Evolutionary conservation across 2,329 filamentous ascomycete genomes (phyloP), one percentile per base, ranked within the genome.

Genomic region (Ceratocystis huliohia): DNA sequence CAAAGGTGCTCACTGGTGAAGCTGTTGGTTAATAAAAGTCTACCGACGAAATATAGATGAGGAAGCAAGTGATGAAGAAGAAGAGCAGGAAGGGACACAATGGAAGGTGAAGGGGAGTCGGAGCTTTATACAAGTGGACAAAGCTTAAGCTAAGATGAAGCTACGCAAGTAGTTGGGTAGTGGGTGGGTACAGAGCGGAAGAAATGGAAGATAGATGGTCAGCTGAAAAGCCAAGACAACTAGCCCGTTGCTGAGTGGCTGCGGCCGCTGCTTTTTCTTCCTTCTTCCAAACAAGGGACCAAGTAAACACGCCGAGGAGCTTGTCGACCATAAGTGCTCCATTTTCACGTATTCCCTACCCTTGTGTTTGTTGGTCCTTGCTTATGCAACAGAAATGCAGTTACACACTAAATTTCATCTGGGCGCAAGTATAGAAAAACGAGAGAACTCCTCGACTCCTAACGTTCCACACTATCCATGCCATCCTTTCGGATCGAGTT

Each of bases 191-290:
- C 28, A 59, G 56, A 59, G 17, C 56, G 33, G 56, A 30, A 25
- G 28, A 33, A 59, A 25, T 59, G 28, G 56, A 37, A 59, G 56
- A 59, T 59, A 59, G 37, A 37, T 17, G 5, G 25, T 20, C 25
- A 59, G 56, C 56, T 59, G 56, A 59, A 59, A 59, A 59, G 28
- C 15, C 28, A 59, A 59, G 28, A 59, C 56, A 30, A 17, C 28
- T 59, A 59, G 22, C 30, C 56, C 56, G 56, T 15, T 13, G 56
- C 33, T 30, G 25, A 59, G 25, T 37, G 30, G 17, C 33, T 59
- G 56, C 56, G 17, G 56, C 56, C 56, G 28, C 28, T 30, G 4
- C 28, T 33, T 30, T 41, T 41, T 13, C 37, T 41, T 59, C 15
- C 56, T 59, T 30, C 28, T 30, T 59, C 28, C 22, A 59, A 37